Percentiles rank a stretch among this genome's conserved stretches.
Conservation (phyloP, 1,139 yeast species). For the Casaregolazyma suthepensis region DNA sequence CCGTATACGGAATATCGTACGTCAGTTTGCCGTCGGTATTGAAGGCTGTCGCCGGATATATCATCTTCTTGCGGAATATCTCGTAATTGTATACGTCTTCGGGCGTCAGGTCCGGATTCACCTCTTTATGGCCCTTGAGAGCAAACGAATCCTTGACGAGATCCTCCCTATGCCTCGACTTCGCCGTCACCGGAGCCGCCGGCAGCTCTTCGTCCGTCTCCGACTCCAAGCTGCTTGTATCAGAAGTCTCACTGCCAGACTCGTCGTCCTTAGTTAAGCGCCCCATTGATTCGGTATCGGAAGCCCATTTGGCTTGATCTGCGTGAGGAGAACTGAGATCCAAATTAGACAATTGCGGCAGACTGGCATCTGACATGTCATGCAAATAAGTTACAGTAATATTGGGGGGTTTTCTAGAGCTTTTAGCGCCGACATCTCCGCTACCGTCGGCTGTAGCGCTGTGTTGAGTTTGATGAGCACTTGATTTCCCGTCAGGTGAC, state of each 20-base stretch:
- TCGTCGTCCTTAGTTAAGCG: neutral
- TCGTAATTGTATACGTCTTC: constrained; percentile 49
- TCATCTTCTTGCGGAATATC: constrained; percentile 39
- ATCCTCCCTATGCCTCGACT: neutral
- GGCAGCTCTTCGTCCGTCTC: neutral
- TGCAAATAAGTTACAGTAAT: neutral
- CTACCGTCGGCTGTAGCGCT: neutral
- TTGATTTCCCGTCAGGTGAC: neutral
- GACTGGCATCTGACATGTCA: neutral
- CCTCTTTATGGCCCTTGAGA: constrained; percentile 25
- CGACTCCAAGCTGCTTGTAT: neutral
- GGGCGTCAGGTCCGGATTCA: constrained; percentile 30
- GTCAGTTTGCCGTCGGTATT: constrained; percentile 23
- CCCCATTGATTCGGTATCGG: neutral
- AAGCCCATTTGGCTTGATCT: neutral
- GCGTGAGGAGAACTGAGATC: neutral
- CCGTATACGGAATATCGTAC: constrained; percentile 53
- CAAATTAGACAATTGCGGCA: neutral
- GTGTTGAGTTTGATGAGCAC: neutral
- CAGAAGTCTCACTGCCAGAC: neutral
- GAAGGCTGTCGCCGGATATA: constrained; percentile 37
- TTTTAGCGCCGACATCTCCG: neutral
- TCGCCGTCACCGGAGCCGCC: constrained; percentile 25
- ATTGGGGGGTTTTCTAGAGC: neutral
- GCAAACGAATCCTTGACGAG: constrained; percentile 2